Evolutionary conservation across 441 rosid genomes (phyloP), one percentile per base, ranked within the genome.

Genomic region (Brassica hybrid): DNA sequence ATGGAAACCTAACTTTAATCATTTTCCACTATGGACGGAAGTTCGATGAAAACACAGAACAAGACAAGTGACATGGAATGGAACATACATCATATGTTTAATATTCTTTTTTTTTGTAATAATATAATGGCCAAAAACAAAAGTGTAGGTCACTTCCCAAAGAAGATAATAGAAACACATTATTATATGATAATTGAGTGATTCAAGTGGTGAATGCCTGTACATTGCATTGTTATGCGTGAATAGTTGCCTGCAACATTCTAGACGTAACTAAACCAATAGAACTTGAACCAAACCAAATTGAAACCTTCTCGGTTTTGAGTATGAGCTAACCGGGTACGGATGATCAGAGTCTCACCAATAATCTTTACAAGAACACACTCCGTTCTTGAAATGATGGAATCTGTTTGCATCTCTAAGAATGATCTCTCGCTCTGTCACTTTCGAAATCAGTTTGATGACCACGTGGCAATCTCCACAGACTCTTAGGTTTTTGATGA

Each of bases 391-490:
- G 54, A 91, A 88, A 80, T 86, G 93, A 80, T 90, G 91, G 71
- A 90, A 90, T 78, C 93, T 84, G 79, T 88, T 84, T 52, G 87
- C 86, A 81, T 90, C 95, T 81, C 93, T 85, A 76, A 90, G 70
- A 73, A 89, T 82, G 69, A 90, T 90, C 81, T 89, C 96, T 77
- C 91, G 84, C n/a, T 82, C 76, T 0, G 80, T 84, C 67, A 86
- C 73, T 77, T 87, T 81, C 27, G 93, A 86, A 27, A 84, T 89
- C 56, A 89, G 74, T 76, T 90, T 90, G 17, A 87, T 89, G 25
- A 88, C 91, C 48, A 84, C 79, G 78, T 88, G 94, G 70, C 90
- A 90, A 74, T 88, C 94, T 43, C 94, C 87, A 56, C 91, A 88
- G 63, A 88, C 89, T 25, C 92, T 85, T 78, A 90, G 92, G 75